Conservation (phyloP, 306 rosid species). For the Ochetophila trinervis region DNA sequence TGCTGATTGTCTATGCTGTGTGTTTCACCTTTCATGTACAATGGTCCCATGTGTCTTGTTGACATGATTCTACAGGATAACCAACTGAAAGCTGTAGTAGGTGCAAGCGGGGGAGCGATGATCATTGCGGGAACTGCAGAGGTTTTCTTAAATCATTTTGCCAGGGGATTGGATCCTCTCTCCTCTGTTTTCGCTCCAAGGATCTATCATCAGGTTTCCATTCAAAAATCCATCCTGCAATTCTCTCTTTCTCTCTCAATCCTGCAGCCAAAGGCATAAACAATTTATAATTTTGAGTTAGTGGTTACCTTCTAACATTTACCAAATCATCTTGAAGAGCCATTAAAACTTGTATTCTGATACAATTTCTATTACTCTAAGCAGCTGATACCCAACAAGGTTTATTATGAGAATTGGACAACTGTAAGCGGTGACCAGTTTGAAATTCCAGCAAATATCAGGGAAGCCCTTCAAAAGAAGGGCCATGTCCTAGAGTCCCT, state of each 20-base stretch:
- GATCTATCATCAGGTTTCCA: constrained; percentile 69
- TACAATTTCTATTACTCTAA: constrained; percentile 9
- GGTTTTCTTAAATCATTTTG: constrained; percentile 77
- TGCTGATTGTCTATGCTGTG: background rate
- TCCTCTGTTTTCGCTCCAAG: constrained; percentile 72
- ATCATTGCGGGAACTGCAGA: constrained; percentile 67
- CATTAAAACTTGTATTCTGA: background rate
- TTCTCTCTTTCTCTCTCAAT: background rate
- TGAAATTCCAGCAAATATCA: constrained; percentile 52
- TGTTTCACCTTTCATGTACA: background rate
- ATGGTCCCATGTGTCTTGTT: background rate
- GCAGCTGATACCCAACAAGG: constrained; percentile 72
- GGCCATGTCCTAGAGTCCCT: constrained; percentile 68
- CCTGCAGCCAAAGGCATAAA: no score
- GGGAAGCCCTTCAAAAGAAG: constrained; percentile 54
- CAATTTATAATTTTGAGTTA: background rate
- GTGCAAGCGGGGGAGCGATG: constrained; percentile 76
- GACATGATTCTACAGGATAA: constrained; percentile 42
- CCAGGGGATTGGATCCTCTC: constrained; percentile 66
- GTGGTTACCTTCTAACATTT: background rate
- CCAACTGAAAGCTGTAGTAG: constrained; percentile 61
- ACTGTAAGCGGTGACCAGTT: constrained; percentile 59
- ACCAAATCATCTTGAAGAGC: background rate
- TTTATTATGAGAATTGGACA: constrained; percentile 78
- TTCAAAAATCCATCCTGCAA: background rate